phyloP scores from a whole-genome alignment of 495 filamentous ascomycete species.

The Letharia lupina region DNA sequence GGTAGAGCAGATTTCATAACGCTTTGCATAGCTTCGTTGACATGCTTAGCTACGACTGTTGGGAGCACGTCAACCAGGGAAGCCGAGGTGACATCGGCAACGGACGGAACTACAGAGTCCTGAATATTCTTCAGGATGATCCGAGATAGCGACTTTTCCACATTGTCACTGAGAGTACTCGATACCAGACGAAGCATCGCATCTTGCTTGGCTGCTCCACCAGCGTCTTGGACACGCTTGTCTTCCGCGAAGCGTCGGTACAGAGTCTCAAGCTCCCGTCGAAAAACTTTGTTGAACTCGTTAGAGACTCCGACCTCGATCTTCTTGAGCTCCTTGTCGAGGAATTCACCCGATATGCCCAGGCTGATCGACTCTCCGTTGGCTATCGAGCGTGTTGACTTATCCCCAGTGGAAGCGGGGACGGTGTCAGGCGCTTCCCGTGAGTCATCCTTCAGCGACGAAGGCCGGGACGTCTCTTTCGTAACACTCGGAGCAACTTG shows the following conservation, averaged over 20 bases:
- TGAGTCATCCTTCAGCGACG: conserved; percentile 5
- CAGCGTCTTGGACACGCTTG: conserved; percentile 53
- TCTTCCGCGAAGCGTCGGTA: conserved; percentile 58
- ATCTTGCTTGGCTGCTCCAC: conserved; percentile 61
- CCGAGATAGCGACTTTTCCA: conserved; percentile 66
- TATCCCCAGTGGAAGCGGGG: conserved; percentile 12
- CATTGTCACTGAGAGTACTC: conserved; percentile 78
- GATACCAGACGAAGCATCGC: conserved; percentile 81
- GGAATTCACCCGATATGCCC: conserved; percentile 34
- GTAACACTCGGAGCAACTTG: conserved; percentile 16
- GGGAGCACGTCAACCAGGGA: conserved; percentile 55
- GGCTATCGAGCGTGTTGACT: conserved; percentile 15
- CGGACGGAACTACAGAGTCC: conserved; percentile 51
- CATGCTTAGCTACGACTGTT: conserved; percentile 42
- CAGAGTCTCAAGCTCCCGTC: conserved; percentile 48
- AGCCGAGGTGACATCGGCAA: conserved; percentile 41
- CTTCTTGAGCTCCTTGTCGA: conserved; percentile 46
- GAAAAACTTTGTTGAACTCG: conserved; percentile 49
- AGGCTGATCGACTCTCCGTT: conserved; percentile 27
- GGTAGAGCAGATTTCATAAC: conserved; percentile 50
- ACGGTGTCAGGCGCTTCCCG: conserved; percentile 11
- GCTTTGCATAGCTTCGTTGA: conserved; percentile 40
- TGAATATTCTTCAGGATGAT: conserved; percentile 63
- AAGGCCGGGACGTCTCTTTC: conserved; percentile 2
- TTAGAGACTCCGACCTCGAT: conserved; percentile 47